Percentiles rank a stretch among this genome's conserved stretches.
Evolutionary conservation across 805 yeast genomes (phyloP).

Genomic region (Pichia insulana): DNA sequence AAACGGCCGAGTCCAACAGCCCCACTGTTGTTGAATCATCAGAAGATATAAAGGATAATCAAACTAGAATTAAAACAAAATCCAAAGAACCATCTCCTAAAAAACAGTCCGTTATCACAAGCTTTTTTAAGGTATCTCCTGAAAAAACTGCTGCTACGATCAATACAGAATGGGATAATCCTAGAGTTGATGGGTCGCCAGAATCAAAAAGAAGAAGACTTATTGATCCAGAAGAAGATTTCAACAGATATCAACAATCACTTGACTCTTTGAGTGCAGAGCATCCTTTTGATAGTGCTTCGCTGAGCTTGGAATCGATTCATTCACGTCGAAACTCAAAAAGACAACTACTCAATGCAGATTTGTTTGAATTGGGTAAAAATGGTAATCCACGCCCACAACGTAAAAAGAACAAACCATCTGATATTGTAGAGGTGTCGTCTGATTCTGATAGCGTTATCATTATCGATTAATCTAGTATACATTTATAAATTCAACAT

Average conservation of each 20-base stretch:
- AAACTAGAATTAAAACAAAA: background rate
- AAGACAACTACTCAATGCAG: background rate
- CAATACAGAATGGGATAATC: background rate
- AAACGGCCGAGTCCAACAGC: no score
- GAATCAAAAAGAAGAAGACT: conserved; percentile 1
- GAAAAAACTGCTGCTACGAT: background rate
- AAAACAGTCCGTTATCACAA: conserved; percentile 7
- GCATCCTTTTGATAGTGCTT: background rate
- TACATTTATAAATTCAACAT: no score
- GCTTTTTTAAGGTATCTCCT: conserved; percentile 9
- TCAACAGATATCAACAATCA: no score
- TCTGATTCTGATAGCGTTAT: conserved; percentile 4
- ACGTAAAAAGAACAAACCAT: conserved; percentile 1
- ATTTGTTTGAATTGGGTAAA: conserved; percentile 12
- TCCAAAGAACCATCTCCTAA: background rate
- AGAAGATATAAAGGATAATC: background rate
- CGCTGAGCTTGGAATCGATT: background rate
- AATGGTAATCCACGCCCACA: conserved; percentile 9
- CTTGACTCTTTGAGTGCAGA: no score
- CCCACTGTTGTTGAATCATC: background rate
- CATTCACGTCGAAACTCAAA: conserved; percentile 1
- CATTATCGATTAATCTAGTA: conserved; percentile 7
- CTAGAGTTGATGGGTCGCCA: background rate
- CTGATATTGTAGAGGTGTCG: conserved; percentile 1
- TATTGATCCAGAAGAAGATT: background rate